Conservation (phyloP, 768 basidiomycete genomes). For the Trichaptum fuscoviolaceum region DNA sequence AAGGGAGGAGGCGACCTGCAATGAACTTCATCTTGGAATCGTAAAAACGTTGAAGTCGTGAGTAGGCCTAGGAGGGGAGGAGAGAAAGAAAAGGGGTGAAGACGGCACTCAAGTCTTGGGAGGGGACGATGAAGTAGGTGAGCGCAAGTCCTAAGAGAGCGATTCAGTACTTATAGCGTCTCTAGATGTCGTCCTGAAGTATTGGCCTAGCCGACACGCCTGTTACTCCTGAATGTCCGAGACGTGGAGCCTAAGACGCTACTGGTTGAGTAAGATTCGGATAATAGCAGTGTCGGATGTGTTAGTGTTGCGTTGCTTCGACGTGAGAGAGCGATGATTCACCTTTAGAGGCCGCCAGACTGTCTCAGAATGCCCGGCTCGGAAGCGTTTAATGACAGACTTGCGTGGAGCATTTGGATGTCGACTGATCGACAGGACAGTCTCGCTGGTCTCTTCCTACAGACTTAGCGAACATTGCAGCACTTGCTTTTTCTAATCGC, state of each 20-base stretch:
- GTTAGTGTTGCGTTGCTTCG: neutral
- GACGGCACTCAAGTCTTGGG: neutral
- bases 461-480: too few relatives aligned
- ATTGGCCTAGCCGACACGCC: neutral
- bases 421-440: neutral
- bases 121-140: neutral
- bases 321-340: neutral
- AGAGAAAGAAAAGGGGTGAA: neutral
- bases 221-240: neutral
- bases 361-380: neutral
- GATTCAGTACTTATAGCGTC: conserved; percentile 1
- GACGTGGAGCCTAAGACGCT: neutral
- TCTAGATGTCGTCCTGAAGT: neutral
- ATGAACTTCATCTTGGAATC: neutral
- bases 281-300: neutral
- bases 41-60: neutral
- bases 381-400: neutral
- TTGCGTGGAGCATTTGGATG: neutral
- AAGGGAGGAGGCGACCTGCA: neutral
- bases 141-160: neutral
- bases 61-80: neutral
- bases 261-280: neutral
- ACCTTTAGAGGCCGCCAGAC: neutral
- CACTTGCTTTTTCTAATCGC: too few relatives aligned
- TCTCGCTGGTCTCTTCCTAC: neutral